A percentile compares a stretch with the other conserved stretches of the same genome.
Conservation (phyloP, 208 protist genomes). For the Trypanosomatidae sp. region DNA sequence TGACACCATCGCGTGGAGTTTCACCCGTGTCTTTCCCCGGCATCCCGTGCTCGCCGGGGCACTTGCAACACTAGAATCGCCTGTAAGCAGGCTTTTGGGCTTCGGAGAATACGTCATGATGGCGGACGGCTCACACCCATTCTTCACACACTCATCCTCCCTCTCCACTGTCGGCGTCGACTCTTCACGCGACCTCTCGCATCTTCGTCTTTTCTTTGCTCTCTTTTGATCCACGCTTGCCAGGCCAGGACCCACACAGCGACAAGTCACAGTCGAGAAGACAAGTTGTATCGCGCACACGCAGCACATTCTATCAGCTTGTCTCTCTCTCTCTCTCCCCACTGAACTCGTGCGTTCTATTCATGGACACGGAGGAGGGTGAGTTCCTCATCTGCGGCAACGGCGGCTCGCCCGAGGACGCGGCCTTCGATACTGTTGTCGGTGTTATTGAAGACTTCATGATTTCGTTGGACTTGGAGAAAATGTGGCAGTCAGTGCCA, state of each 20-base stretch:
- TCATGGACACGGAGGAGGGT: conserved; percentile 79
- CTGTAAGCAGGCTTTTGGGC: not conserved
- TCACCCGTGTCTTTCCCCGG: not conserved
- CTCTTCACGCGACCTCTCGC: not conserved
- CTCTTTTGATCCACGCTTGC: not conserved
- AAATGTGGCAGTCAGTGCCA: conserved; percentile 40
- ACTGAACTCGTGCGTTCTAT: not conserved
- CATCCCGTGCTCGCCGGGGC: not conserved
- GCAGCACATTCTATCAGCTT: not conserved
- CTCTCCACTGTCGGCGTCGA: not conserved
- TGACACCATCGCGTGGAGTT: not conserved
- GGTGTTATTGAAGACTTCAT: conserved; percentile 89
- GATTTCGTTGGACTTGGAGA: conserved; percentile 62
- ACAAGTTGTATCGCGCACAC: not conserved
- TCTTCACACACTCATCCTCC: not conserved
- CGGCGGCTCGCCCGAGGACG: conserved; percentile 59
- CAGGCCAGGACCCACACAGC: not conserved
- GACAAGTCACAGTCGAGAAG: not conserved
- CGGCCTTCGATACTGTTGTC: conserved; percentile 66
- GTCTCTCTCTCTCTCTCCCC: not conserved
- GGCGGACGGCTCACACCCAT: not conserved
- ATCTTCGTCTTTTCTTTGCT: not conserved
- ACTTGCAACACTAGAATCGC: not conserved
- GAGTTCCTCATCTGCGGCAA: conserved; percentile 72
- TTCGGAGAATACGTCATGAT: not conserved